These are phyloP conservation scores for Camelina laxa DNA, from an alignment of 345 rosid genomes.

Conservation along the genomic window DNA sequence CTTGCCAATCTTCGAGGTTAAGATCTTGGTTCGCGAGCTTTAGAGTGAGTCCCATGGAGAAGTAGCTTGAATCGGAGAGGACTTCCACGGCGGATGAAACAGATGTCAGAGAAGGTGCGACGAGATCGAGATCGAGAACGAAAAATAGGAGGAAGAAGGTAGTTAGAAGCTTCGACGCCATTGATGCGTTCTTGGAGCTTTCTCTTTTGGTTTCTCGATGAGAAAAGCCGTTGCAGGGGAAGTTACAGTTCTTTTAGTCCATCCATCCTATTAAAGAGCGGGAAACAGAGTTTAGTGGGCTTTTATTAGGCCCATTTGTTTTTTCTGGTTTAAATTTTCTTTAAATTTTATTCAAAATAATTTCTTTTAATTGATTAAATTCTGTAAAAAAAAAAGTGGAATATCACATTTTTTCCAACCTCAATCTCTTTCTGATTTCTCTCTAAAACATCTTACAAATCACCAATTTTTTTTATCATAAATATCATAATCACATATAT, in stretches of 20 bases:
- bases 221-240: slow-evolving; percentile 30
- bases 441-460: too few species aligned
- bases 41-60: slow-evolving; percentile 56
- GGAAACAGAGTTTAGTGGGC: slow-evolving; percentile 27
- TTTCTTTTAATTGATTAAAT: too few species aligned
- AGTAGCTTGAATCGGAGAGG: slow-evolving; percentile 49
- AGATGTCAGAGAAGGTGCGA: slow-evolving; percentile 30
- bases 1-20: slow-evolving; percentile 38
- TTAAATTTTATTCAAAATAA: too few species aligned
- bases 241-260: not conserved
- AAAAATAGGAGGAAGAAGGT: slow-evolving; percentile 19
- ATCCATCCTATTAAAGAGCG: slow-evolving; percentile 10
- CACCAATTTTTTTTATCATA: too few species aligned
- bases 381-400: too few species aligned
- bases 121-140: slow-evolving; percentile 5
- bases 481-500: too few species aligned
- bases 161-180: slow-evolving; percentile 39
- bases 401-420: too few species aligned
- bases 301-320: not conserved
- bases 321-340: too few species aligned
- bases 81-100: slow-evolving; percentile 41
- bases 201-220: not conserved
- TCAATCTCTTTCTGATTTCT: too few species aligned
- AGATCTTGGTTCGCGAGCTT: slow-evolving; percentile 42
- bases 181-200: slow-evolving; percentile 30